Conservation (phyloP, 2,329 filamentous ascomycete genomes). For the Diaporthe citriasiana region DNA sequence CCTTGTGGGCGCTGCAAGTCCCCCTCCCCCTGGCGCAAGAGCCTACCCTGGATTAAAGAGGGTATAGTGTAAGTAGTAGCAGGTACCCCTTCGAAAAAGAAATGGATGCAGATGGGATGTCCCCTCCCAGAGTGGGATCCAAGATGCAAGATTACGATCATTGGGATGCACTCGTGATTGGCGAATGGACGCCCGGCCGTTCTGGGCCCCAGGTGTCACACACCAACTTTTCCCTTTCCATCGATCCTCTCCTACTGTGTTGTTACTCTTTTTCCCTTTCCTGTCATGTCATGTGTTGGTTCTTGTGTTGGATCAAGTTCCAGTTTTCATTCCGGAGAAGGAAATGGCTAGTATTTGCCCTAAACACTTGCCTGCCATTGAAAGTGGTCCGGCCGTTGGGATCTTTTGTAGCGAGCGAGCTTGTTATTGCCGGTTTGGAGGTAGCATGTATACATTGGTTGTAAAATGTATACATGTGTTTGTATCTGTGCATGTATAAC, state of each 20-base stretch:
- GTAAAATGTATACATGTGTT: too few species aligned
- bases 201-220: slow-evolving; percentile 35
- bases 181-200: slow-evolving; percentile 37
- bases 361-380: background rate
- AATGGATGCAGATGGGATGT: slow-evolving; percentile 29
- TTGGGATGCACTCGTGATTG: slow-evolving; percentile 41
- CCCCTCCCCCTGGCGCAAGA: background rate
- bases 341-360: background rate
- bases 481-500: background rate
- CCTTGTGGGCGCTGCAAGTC: background rate
- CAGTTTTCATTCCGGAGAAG: background rate
- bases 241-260: slow-evolving; percentile 5
- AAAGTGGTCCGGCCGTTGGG: background rate
- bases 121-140: slow-evolving; percentile 31
- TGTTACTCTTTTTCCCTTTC: background rate
- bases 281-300: background rate
- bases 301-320: background rate
- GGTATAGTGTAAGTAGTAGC: background rate
- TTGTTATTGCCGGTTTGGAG: background rate
- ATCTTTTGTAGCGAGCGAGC: background rate
- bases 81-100: background rate
- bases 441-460: background rate
- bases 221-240: slow-evolving; percentile 2
- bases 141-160: slow-evolving; percentile 43
- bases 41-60: slow-evolving; percentile 27